Percentiles rank a stretch among this genome's conserved stretches.
Conservation (phyloP, 2,329 filamentous ascomycete species). For the Periconia macrospinosa region DNA sequence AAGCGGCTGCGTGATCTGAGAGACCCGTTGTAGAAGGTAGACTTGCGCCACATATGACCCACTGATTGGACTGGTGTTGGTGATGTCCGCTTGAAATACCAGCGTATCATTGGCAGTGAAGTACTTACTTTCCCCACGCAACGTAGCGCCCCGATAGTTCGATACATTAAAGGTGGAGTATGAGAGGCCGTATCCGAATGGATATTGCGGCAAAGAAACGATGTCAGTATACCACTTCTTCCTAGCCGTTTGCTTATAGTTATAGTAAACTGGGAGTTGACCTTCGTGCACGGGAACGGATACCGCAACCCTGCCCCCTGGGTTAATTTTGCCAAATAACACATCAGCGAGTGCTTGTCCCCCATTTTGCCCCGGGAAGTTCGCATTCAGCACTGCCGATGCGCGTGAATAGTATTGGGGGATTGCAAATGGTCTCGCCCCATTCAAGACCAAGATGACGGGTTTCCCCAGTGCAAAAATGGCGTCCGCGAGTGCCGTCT, state of each 20-base stretch:
- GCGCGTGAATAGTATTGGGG: constrained; percentile 43
- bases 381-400: constrained; percentile 45
- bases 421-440: constrained; percentile 48
- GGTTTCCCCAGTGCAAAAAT: constrained; percentile 46
- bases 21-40: constrained; percentile 46
- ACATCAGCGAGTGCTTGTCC: constrained; percentile 76
- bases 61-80: constrained; percentile 36
- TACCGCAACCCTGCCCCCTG: constrained; percentile 70
- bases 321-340: constrained; percentile 70
- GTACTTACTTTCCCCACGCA: constrained; percentile 13
- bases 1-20: constrained; percentile 46
- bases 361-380: constrained; percentile 67
- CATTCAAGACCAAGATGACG: constrained; percentile 47
- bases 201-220: constrained; percentile 54
- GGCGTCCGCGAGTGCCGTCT: constrained; percentile 42
- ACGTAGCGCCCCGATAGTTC: constrained; percentile 25
- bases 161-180: constrained; percentile 62
- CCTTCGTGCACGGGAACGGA: constrained; percentile 62
- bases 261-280: constrained; percentile 68
- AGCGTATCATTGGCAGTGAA: constrained; percentile 37
- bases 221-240: constrained; percentile 63
- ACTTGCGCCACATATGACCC: constrained; percentile 48
- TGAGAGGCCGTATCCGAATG: constrained; percentile 64
- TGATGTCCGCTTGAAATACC: constrained; percentile 38
- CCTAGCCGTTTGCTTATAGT: constrained; percentile 59